Base-by-base conservation (phyloP, 169 alveolate genomes). In the Eimeria falciformis region DNA sequence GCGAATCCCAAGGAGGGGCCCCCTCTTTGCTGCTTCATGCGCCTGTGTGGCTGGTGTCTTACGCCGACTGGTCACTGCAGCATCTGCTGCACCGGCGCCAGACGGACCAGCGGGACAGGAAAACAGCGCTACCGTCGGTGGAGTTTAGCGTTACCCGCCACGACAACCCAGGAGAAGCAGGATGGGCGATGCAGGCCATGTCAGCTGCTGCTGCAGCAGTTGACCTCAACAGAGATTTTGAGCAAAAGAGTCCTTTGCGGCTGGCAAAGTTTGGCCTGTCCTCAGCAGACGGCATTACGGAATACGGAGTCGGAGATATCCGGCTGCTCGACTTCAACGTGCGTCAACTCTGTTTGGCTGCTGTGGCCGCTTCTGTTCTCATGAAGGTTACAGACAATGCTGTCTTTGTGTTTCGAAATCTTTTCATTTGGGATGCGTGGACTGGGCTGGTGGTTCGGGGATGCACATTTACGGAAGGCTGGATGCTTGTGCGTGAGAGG, bases 1-100 rank as follows among this genome's bases (percentile, higher is more conserved):
- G 88, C 53, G 71, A 79, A 37, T 50, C 73, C 45, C 55, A 45
- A 18, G 88, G 88, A 25, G 73, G 88, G 50, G 40, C 88, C 43
- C 93, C 93, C 37, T 73, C 71, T 12, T 81, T 89, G 81, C 93
- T 89, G 27, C 71, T 89, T 46, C 93, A 89, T 53, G 45, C 93
- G 12, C 89, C 93, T 12, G 73, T 55, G 77, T 89, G 93, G 93
- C 50, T 89, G 25, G 89, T 89, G 40, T 89, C 93, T 1, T 62
- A 82, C 65, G 17, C 45, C 62, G 66, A 55, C 79, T 82, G 79
- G 79, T 46, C 79, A 33, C 50, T 82, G 6, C 77, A 55, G 25
- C 55, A n/a, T 55, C 79, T 23, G 33, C 50, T 56, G 78, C 90
- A 82, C 46, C 90, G 55, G 40, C 90, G 29, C 65, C 33, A 56